phyloP scores from a whole-genome alignment of 257 asterid genomes.

The Scutellaria baicalensis region DNA sequence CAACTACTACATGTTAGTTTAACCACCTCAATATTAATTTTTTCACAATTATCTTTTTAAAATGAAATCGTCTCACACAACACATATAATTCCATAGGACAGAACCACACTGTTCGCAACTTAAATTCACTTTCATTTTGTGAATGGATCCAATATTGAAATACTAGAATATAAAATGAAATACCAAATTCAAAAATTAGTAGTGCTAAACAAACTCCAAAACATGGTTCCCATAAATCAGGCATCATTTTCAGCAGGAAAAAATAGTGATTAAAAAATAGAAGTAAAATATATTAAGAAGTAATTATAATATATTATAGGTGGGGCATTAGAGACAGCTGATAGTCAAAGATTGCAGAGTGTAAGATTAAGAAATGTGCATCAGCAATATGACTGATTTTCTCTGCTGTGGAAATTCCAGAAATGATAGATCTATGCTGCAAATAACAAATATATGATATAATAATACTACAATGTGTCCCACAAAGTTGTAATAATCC shows the following conservation, averaged over 20 bases:
- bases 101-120: no score
- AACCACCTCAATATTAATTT: no score
- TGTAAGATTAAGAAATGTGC: constrained; percentile 9
- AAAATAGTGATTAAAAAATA: not conserved
- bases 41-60: no score
- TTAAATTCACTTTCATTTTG: no score
- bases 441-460: not conserved
- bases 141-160: no score
- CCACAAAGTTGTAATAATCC: no score
- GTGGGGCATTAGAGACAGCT: not conserved
- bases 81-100: no score
- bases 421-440: not conserved
- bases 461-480: not conserved
- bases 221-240: constrained; percentile 1
- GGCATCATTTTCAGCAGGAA: constrained; percentile 7
- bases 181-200: not conserved
- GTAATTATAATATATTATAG: not conserved
- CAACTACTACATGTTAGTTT: no score
- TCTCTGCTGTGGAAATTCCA: not conserved
- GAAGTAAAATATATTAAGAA: not conserved
- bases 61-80: no score
- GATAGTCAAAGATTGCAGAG: constrained; percentile 20
- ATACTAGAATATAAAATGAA: no score
- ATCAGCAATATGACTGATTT: constrained; percentile 24
- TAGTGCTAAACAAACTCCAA: not conserved